These are phyloP conservation scores for Royoungia palumana DNA, from an alignment of 768 basidiomycete species.

Conservation along the genomic window DNA sequence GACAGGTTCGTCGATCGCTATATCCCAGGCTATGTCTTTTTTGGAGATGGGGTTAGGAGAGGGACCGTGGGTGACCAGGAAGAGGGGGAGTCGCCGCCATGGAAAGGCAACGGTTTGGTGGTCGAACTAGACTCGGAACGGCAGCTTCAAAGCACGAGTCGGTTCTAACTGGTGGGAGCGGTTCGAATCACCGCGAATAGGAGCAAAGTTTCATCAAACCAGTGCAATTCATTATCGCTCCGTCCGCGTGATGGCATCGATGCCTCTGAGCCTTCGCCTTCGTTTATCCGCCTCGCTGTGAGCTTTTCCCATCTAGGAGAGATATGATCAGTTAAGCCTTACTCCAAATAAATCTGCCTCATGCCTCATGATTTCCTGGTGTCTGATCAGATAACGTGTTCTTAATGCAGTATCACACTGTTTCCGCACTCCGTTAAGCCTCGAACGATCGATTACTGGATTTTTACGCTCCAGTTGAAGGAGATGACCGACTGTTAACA, in stretches of 20 bases:
- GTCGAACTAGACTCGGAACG: slow-evolving; percentile 56
- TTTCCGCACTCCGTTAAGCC: not conserved
- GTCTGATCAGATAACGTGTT: slow-evolving; percentile 1
- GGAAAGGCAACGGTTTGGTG: slow-evolving; percentile 50
- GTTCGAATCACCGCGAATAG: not conserved
- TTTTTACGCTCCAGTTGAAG: not conserved
- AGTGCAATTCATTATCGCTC: not conserved
- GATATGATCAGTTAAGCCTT: slow-evolving; percentile 1
- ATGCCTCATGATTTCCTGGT: not conserved
- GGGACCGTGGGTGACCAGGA: slow-evolving; percentile 25
- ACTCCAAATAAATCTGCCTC: not conserved
- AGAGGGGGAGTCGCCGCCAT: slow-evolving; percentile 26
- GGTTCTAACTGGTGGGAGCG: slow-evolving; percentile 34
- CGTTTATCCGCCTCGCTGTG: too few relatives aligned
- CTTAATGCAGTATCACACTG: not conserved
- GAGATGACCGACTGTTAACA: not conserved
- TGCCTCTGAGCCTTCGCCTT: too few relatives aligned
- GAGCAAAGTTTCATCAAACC: not conserved
- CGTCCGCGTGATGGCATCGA: not conserved
- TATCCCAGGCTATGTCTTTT: slow-evolving; percentile 92
- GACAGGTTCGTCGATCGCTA: slow-evolving; percentile 86
- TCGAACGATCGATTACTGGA: too few relatives aligned
- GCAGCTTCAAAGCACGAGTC: slow-evolving; percentile 38
- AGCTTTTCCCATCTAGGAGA: not conserved
- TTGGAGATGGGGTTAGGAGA: slow-evolving; percentile 52